phyloP scores from a whole-genome alignment of 2,329 filamentous ascomycete species.

The Niveomyces coronatus region DNA sequence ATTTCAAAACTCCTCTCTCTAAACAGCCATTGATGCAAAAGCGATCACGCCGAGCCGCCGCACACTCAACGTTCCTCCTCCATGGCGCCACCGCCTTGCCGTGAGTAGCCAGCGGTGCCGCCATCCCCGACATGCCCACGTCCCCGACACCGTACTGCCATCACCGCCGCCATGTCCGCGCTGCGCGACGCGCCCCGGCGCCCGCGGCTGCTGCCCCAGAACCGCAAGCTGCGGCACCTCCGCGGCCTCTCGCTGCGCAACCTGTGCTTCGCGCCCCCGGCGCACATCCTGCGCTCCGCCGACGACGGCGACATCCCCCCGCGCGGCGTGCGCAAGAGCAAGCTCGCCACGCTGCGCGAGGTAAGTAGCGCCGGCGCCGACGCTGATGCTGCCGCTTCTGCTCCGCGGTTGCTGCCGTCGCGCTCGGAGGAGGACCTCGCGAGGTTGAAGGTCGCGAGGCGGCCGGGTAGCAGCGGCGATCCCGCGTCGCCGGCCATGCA shows the following conservation, averaged over 20 bases:
- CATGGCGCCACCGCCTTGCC: too few species aligned
- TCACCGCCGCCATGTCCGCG: constrained; percentile 21
- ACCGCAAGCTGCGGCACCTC: constrained; percentile 80
- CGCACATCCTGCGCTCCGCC: constrained; percentile 49
- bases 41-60: too few species aligned
- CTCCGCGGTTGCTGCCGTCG: constrained; percentile 37
- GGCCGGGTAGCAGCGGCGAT: constrained; percentile 11
- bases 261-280: constrained; percentile 53
- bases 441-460: constrained; percentile 19
- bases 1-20: too few species aligned
- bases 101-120: neutral
- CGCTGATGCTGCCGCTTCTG: neutral
- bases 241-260: constrained; percentile 82
- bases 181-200: constrained; percentile 27
- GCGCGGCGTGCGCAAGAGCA: constrained; percentile 38
- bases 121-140: neutral
- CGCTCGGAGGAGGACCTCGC: constrained; percentile 42
- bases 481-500: constrained; percentile 17
- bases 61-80: too few species aligned
- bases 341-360: constrained; percentile 44
- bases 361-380: constrained; percentile 19
- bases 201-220: constrained; percentile 55
- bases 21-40: too few species aligned
- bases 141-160: neutral
- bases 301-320: constrained; percentile 59